Evolutionary conservation across 352 stramenopile genomes (phyloP).

Genomic region (Globisporangium alternatum): DNA sequence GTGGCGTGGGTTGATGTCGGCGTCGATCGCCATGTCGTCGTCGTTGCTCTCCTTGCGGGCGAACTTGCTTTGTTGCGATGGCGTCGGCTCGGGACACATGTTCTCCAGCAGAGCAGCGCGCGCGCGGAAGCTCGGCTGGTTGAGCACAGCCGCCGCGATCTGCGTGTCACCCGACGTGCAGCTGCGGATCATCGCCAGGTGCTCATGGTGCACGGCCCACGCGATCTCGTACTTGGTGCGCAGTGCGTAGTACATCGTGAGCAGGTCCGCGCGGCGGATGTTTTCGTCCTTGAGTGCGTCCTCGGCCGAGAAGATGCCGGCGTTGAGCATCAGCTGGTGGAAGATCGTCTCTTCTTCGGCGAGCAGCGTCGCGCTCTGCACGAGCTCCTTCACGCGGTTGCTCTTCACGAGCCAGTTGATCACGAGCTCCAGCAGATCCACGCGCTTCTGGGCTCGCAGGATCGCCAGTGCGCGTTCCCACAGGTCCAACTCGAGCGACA

Average conservation of each 20-base stretch:
- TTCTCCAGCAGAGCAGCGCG: constrained; percentile 58
- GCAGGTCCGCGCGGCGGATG: constrained; percentile 71
- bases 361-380: constrained; percentile 58
- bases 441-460: constrained; percentile 49
- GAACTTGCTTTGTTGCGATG: not conserved
- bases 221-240: constrained; percentile 68
- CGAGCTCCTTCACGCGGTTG: constrained; percentile 68
- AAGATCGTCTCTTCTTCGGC: constrained; percentile 54
- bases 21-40: constrained; percentile 31
- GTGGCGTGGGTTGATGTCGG: constrained; percentile 21
- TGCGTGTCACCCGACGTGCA: constrained; percentile 58
- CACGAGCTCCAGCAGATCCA: constrained; percentile 57
- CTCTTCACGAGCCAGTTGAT: constrained; percentile 76
- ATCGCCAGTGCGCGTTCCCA: constrained; percentile 74
- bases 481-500: constrained; percentile 69
- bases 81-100: constrained; percentile 56
- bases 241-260: constrained; percentile 85
- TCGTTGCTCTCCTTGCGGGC: constrained; percentile 26
- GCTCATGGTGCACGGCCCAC: constrained; percentile 74
- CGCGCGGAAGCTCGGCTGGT: constrained; percentile 62
- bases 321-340: constrained; percentile 77
- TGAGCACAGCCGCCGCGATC: constrained; percentile 53
- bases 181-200: constrained; percentile 68
- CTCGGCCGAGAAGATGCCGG: constrained; percentile 35
- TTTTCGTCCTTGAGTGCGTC: constrained; percentile 64